phyloP scores from a whole-genome alignment of 192 early-diverging fungal species.

The Entomortierella lignicola region DNA sequence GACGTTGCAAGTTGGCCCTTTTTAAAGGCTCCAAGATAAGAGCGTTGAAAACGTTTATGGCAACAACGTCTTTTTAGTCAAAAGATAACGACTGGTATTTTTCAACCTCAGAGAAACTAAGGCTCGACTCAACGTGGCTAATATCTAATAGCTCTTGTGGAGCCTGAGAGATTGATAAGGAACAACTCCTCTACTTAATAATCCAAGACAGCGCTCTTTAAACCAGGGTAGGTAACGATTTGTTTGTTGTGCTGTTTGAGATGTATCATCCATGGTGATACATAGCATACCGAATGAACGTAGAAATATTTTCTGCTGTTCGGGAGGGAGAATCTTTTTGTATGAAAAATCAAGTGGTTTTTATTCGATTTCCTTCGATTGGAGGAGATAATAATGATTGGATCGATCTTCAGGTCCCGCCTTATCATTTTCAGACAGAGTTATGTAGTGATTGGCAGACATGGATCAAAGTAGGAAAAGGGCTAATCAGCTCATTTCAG shows the following conservation, averaged over 20 bases:
- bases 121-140: neutral
- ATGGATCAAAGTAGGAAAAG: too few species aligned
- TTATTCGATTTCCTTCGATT: too few species aligned
- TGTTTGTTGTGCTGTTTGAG: too few species aligned
- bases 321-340: too few species aligned
- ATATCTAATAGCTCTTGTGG: neutral
- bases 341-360: too few species aligned
- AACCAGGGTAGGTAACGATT: too few species aligned
- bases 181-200: neutral
- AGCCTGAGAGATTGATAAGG: neutral
- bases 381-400: neutral
- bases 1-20: too few species aligned
- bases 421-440: constrained; percentile 4
- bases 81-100: neutral
- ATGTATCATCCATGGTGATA: too few species aligned
- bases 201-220: too few species aligned
- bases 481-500: neutral
- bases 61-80: neutral
- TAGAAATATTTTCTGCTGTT: too few species aligned
- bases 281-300: too few species aligned
- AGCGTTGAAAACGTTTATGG: neutral
- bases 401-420: constrained; percentile 5
- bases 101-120: neutral
- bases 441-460: constrained; percentile 4
- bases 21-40: too few species aligned